Evolutionary conservation across 495 filamentous ascomycete species (phyloP), one percentile per base, ranked within the genome.

Genomic region (Chaetomium tenue): DNA sequence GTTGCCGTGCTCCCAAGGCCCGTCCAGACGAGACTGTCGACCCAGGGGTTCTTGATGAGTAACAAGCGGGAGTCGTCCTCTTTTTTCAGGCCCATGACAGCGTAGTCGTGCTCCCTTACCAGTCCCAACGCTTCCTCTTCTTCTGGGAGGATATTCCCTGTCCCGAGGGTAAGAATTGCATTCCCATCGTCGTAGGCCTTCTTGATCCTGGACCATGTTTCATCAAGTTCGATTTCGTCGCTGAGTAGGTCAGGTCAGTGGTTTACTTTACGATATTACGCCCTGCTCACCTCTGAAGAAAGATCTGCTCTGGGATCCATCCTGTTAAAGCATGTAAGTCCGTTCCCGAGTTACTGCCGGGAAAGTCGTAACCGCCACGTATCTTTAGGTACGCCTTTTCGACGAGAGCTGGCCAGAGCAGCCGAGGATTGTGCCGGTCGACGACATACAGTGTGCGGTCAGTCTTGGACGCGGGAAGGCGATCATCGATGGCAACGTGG

Each of bases 361-460:
- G 94, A 68, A 99, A 98, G 67, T 98, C 91, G 74, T 99, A 99
- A 39, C 94, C 95, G 39, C 95, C 95, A 23, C 92, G 85, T 9
- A 98, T 84, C 77, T 98, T 99, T n/a, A 99, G 78, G 66, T 98
- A 99, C 4, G 94, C 94, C 71, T 99, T 99, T 75, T 99, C 94
- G 40, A 97, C 78, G 30, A 99, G 78, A 26, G 94, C 92, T n/a
- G 93, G 94, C 91, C 91, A 97, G 23, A 97, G 72, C 44, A 93
- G 81, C 20, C 73, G 75, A 13, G 89, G 87, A 65, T 96, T 89
- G 33, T 88, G 88, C 25, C 92, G 85, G 70, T 98, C 93, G 46
- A 93, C 83, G n/a, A 98, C 91, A 75, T 96, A 90, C 2, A 98
- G 81, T 4, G 86, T 84, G 42, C 90, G 85, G 44, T 88, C 86